Conservation (phyloP, 2,329 filamentous ascomycete genomes). For the Cadophora malorum region DNA sequence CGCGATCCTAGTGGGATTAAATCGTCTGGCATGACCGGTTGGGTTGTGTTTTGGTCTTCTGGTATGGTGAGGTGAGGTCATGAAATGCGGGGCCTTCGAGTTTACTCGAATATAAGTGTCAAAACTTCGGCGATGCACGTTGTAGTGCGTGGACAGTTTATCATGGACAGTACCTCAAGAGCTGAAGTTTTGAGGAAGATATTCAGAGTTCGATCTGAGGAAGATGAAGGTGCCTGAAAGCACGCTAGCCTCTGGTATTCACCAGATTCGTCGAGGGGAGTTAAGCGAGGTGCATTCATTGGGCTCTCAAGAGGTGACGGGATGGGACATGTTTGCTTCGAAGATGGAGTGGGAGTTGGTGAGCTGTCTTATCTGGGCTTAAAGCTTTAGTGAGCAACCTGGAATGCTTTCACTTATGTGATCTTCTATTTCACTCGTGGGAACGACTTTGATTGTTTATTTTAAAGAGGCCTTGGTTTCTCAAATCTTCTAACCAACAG, state of each 20-base stretch:
- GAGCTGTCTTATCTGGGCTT: not conserved
- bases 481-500: no score
- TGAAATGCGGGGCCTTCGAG: not conserved
- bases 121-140: not conserved
- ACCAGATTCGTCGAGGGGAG: not conserved
- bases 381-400: no score
- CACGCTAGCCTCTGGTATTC: constrained; percentile 2
- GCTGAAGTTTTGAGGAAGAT: not conserved
- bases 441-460: no score
- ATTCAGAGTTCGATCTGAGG: not conserved
- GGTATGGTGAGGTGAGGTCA: not conserved
- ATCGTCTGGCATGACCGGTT: not conserved
- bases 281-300: constrained; percentile 3
- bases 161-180: not conserved
- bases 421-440: no score
- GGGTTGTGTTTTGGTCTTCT: not conserved
- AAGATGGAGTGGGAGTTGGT: not conserved
- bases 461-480: no score
- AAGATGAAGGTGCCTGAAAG: not conserved
- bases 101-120: not conserved
- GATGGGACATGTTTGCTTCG: constrained; percentile 5
- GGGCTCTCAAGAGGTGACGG: not conserved
- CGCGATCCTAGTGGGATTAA: no score
- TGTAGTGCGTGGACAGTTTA: not conserved
- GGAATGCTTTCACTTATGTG: no score